A percentile compares a stretch with the other conserved stretches of the same genome.
phyloP scores from a whole-genome alignment of 768 basidiomycete species.

The Rhodotorula kratochvilovae region DNA sequence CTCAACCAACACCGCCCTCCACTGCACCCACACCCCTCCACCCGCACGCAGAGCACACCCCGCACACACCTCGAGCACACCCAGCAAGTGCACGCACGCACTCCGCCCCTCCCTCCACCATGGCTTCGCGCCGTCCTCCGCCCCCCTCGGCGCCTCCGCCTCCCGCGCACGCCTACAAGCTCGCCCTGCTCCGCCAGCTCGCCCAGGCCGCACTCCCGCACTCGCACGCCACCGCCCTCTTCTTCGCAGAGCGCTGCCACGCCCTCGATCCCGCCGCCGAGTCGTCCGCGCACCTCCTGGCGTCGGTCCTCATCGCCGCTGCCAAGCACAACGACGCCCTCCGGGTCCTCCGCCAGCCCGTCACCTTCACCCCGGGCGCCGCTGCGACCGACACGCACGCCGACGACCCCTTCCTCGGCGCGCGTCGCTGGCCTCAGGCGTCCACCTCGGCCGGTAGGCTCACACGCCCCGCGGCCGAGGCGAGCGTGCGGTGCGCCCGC shows the following conservation, averaged over 20 bases:
- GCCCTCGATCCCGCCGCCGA: constrained; percentile 67
- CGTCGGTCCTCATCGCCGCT: constrained; percentile 65
- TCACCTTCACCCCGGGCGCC: constrained; percentile 1
- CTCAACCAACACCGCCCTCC: no score
- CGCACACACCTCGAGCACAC: neutral
- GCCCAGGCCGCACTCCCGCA: neutral
- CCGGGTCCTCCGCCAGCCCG: constrained; percentile 54
- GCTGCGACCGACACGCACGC: no score
- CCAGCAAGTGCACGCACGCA: neutral
- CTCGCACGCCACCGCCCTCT: constrained; percentile 61
- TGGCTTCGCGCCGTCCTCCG: neutral
- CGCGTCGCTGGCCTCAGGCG: neutral
- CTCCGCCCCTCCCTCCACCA: neutral
- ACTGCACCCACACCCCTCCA: no score
- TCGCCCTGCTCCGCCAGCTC: constrained; percentile 14
- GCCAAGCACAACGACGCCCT: constrained; percentile 71
- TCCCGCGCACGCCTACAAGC: neutral
- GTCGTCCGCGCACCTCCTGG: constrained; percentile 78
- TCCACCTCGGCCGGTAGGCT: neutral
- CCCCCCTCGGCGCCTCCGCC: neutral
- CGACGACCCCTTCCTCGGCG: constrained; percentile 6
- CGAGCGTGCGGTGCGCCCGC: constrained; percentile 70
- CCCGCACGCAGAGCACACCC: neutral
- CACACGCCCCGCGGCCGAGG: constrained; percentile 58
- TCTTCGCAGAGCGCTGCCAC: constrained; percentile 81